phyloP scores from a whole-genome alignment of 192 early-diverging fungal genomes.

The Chytriomyces confervae region DNA sequence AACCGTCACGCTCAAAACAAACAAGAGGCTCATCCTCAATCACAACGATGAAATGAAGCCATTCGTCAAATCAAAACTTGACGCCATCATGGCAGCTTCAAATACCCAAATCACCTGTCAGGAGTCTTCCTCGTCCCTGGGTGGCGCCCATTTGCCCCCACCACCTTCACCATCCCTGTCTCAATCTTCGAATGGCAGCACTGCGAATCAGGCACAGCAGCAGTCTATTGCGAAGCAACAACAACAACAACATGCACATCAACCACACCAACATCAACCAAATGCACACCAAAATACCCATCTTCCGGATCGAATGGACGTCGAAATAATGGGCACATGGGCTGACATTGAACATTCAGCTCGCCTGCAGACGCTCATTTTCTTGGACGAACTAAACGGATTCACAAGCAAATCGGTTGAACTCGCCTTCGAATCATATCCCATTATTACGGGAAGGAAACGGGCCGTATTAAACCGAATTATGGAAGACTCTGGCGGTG shows the following conservation, averaged over 20 bases:
- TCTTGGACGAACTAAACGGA: conserved; percentile 51
- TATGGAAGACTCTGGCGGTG: conserved; percentile 68
- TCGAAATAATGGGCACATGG: conserved; percentile 59
- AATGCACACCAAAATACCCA: neutral
- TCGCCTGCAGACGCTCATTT: conserved; percentile 48
- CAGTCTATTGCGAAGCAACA: neutral
- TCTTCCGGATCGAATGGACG: conserved; percentile 51
- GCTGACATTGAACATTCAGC: conserved; percentile 53
- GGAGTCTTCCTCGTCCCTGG: conserved; percentile 37
- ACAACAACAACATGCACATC: neutral
- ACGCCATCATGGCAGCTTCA: conserved; percentile 54
- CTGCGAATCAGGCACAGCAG: neutral
- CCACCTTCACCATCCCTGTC: conserved; percentile 3
- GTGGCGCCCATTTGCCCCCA: neutral
- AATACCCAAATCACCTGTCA: conserved; percentile 58
- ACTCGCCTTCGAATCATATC: conserved; percentile 62
- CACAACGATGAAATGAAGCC: conserved; percentile 57
- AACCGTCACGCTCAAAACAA: conserved; percentile 51
- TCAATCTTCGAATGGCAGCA: neutral
- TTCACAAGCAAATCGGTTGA: conserved; percentile 49
- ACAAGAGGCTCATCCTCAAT: conserved; percentile 50
- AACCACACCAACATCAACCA: neutral
- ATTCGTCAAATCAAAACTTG: conserved; percentile 51
- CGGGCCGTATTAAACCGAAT: conserved; percentile 63
- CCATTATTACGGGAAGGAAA: conserved; percentile 75